These are phyloP conservation scores for Niveomyces coronatus DNA, from an alignment of 2,329 filamentous ascomycete genomes.

Conservation along the genomic window DNA sequence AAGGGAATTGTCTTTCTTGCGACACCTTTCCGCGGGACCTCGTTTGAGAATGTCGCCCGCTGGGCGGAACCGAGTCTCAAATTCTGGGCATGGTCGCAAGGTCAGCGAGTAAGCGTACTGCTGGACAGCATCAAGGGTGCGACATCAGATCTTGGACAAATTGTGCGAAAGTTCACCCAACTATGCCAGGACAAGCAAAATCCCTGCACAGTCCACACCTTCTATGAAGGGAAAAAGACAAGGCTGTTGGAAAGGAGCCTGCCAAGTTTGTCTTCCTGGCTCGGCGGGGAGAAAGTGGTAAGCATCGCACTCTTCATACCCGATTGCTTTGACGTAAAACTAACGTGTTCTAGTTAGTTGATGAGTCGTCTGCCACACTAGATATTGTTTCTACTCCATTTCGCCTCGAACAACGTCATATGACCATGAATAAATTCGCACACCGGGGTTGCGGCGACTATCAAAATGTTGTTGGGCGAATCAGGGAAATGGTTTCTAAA, in stretches of 20 bases:
- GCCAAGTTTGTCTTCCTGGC: neutral
- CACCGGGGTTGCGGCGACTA: neutral
- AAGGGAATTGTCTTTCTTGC: neutral
- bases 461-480: neutral
- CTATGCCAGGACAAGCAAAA: neutral
- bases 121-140: neutral
- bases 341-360: neutral
- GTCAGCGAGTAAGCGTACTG: neutral
- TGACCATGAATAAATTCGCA: neutral
- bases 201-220: neutral
- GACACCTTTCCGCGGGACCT: neutral
- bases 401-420: neutral
- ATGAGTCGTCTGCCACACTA: neutral
- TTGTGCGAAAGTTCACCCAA: neutral
- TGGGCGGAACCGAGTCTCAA: neutral
- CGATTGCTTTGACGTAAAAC: too few relatives aligned
- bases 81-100: neutral
- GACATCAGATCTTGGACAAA: neutral
- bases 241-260: neutral
- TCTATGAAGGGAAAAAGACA: neutral
- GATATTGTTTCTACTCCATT: neutral
- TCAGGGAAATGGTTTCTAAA: neutral
- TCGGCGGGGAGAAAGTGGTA: neutral
- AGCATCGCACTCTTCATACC: too few relatives aligned
- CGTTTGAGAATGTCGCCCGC: neutral